Evolutionary conservation across 1,284 basidiomycete species (phyloP), one percentile per base, ranked within the genome.

Genomic region (Trichosporon sp.): DNA sequence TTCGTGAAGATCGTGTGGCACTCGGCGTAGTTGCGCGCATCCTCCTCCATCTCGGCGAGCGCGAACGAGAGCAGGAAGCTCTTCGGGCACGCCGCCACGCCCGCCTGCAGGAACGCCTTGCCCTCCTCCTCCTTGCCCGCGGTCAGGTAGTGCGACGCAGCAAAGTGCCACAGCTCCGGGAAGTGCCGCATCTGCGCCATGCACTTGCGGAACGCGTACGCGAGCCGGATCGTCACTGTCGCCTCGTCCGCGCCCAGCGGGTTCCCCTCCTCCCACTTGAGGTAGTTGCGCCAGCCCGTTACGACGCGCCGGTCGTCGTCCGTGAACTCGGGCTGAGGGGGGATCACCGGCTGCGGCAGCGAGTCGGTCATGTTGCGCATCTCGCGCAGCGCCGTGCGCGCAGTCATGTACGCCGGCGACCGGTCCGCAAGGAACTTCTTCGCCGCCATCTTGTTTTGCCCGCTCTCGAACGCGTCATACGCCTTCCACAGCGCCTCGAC

Each of bases 211-310:
- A 97, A 94, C 2, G 94, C 92, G 62, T 90, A 89, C 73, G 90
- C 88, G 7, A 98, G 86, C 34, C 96, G 88, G 21, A 86, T 86
- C 64, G 90, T 86, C 5, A 73, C 67, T 38, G 96, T 81, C 1
- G 85, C 81, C 65, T 87, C 86, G 73, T 98, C 95, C 72, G 96
- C 93, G 79, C 94, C 92, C n/a, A 83, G 72, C 1, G 95, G 97
- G 77, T 99, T 98, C 73, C 87, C 87, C 80, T 97, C 93, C 83
- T 99, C 97, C 92, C 93, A 99, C 76, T 93, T 92, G 65, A 99
- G 84, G 80, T 98, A 98, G 2, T 87, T 86, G 75, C 93, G 92
- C 97, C 97, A 99, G 15, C 89, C 88, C 23, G 89, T 89, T 4
- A 94, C 88, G 35, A 92, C 86, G 15, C 87, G 86, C 56, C 92